Evolutionary conservation across 129 eudicot species (phyloP).

Genomic region (Smallanthus sonchifolius): DNA sequence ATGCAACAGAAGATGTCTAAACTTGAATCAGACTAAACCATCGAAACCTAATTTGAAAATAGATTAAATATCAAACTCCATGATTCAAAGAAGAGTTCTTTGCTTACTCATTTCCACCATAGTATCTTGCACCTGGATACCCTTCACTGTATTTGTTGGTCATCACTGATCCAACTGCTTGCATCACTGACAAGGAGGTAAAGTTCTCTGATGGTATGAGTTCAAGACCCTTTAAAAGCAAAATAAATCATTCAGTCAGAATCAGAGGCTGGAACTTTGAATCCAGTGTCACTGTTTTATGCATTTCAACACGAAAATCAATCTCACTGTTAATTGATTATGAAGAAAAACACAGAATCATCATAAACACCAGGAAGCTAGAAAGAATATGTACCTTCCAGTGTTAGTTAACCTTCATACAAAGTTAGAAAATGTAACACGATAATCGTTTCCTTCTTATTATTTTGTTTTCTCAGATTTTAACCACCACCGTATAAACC

Average conservation of each 20-base stretch:
- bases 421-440: too few species aligned
- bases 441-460: too few species aligned
- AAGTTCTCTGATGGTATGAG: slow-evolving; percentile 97
- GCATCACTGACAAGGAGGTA: slow-evolving; percentile 97
- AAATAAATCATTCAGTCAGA: neutral
- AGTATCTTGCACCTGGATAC: slow-evolving; percentile 99
- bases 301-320: neutral
- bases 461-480: too few species aligned
- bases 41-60: neutral
- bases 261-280: neutral
- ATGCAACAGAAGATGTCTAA: slow-evolving; percentile 21
- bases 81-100: neutral
- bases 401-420: too few species aligned
- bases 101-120: slow-evolving; percentile 98
- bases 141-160: slow-evolving; percentile 99
- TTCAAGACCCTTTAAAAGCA: slow-evolving; percentile 69
- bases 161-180: slow-evolving; percentile 99
- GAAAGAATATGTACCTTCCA: too few species aligned
- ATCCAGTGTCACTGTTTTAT: neutral
- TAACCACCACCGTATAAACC: too few species aligned
- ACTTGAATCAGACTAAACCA: slow-evolving; percentile 3
- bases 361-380: too few species aligned
- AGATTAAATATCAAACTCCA: slow-evolving; percentile 3
- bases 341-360: too few species aligned
- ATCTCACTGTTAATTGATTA: too few species aligned